Evolutionary conservation across 768 basidiomycete genomes (phyloP).

Genomic region (Termitomyces sp.): DNA sequence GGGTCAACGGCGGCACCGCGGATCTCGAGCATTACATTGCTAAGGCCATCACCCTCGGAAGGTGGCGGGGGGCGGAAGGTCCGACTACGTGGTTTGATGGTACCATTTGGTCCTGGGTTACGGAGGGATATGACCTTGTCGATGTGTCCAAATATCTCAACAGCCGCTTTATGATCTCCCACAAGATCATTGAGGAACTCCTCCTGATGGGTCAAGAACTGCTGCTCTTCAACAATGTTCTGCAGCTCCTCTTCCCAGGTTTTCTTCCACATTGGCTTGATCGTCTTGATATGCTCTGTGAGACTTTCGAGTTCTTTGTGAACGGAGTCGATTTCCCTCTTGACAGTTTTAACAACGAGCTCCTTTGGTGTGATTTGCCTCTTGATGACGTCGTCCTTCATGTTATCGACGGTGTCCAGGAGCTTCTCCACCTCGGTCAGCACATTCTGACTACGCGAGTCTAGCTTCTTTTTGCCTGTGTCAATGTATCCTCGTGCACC

Average conservation of each 20-base stretch:
- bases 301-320: constrained; percentile 72
- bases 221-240: constrained; percentile 96
- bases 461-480: constrained; percentile 89
- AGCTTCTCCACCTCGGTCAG: constrained; percentile 92
- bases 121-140: constrained; percentile 82
- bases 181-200: constrained; percentile 84
- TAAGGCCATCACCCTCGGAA: constrained; percentile 68
- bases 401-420: constrained; percentile 83
- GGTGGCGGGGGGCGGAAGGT: constrained; percentile 58
- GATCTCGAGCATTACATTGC: constrained; percentile 88
- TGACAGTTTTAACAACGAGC: constrained; percentile 63
- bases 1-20: constrained; percentile 80
- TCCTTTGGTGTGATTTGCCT: constrained; percentile 83
- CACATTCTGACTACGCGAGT: constrained; percentile 82
- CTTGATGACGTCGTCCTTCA: constrained; percentile 90
- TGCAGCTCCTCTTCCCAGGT: constrained; percentile 97
- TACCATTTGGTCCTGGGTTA: constrained; percentile 40
- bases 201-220: constrained; percentile 89
- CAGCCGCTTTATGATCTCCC: constrained; percentile 90
- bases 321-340: constrained; percentile 65
- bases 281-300: constrained; percentile 79
- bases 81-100: constrained; percentile 29
- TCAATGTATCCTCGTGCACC: constrained; percentile 88
- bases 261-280: constrained; percentile 98
- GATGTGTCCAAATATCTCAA: constrained; percentile 85